Base-by-base conservation (phyloP, 2,329 filamentous ascomycete species). In the Colletotrichum camelliae region DNA sequence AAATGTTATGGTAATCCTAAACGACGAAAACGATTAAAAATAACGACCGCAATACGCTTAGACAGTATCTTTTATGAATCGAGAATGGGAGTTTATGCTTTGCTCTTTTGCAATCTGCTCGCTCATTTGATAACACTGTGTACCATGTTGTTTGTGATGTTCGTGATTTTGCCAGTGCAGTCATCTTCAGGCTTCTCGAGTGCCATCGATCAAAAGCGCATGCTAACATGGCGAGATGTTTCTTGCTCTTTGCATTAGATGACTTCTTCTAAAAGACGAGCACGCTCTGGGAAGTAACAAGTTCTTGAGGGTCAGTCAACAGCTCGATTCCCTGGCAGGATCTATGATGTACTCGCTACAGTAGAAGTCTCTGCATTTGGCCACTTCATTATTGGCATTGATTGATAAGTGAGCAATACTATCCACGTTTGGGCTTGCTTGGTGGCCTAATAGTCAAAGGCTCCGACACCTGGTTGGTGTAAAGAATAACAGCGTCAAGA, bases 11-110 rank as follows among this genome's bases (percentile, higher is more conserved):
- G 52, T 37, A 48, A 29, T 60, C 52, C 52, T 68, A 29, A n/a
- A 70, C 67, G 67, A 62, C 57, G 7, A 62, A 61, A 48, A 70
- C 57, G 55, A 60, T 52, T 7, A 24, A 57, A 43, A 60, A 43
- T 21, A 57, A 33, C 18, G 55, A 57, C n/a, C 55, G 31, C 37
- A 61, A 16, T 58, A 70, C 24, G 37, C 57, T n/a, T 70, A 70
- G 35, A 70, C n/a, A 55, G 37, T n/a, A 70, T 70, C 37, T 37
- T 62, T 62, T 48, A 48, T 35, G 29, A 29, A 62, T 48, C 15
- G 35, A 70, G 37, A 62, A 37, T 70, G 27, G 15, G 67, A 62
- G 24, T 62, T 62, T 37, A n/a, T 35, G 52, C n/a, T 24, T 62
- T 70, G 27, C 27, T 29, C 27, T 31, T 31, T 61, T 67, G 43